Conservation (phyloP, 2,329 filamentous ascomycete genomes). For the Talaromyces sp. region DNA sequence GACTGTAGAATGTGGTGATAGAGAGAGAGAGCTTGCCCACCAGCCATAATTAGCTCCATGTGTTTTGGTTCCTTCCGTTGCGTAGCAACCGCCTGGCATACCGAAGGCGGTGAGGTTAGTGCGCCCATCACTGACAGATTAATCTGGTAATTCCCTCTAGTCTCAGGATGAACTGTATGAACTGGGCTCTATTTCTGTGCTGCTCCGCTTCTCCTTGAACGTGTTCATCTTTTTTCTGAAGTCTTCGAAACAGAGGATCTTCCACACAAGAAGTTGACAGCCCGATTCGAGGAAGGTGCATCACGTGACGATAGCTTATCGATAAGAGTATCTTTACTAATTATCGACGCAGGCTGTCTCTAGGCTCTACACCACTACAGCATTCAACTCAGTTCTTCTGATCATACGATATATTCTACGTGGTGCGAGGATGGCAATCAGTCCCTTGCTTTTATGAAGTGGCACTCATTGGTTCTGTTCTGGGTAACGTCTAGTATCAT, state of each 20-base stretch:
- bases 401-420: neutral
- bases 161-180: neutral
- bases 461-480: neutral
- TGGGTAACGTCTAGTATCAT: neutral
- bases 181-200: neutral
- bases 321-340: neutral
- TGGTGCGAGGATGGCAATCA: neutral
- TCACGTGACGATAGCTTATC: neutral
- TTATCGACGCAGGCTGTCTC: neutral
- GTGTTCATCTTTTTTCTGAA: neutral
- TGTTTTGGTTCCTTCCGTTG: constrained; percentile 41
- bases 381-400: neutral
- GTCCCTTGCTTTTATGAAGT: neutral
- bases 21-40: constrained; percentile 11
- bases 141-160: neutral
- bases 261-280: neutral
- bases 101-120: constrained; percentile 33
- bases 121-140: neutral
- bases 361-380: neutral
- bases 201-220: neutral
- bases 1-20: constrained; percentile 17
- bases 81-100: constrained; percentile 35
- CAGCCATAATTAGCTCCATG: constrained; percentile 23
- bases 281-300: neutral
- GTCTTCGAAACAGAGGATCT: neutral